Percentiles rank a stretch among this genome's conserved stretches.
Conservation (phyloP, 108 stramenopile genomes). For the Fragilariopsis cylindrus region DNA sequence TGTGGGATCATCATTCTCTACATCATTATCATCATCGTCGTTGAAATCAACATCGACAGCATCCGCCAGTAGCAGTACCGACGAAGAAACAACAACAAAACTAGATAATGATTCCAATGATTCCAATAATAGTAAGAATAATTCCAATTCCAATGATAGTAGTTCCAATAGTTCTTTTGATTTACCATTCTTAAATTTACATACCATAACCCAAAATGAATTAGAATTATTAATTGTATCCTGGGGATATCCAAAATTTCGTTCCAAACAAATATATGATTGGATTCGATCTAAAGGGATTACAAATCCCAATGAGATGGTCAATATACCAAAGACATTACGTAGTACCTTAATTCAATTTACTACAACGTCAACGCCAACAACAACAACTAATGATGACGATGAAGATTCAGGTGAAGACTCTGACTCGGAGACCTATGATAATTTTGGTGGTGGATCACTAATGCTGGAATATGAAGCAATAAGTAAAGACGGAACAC, state of each 20-base stretch:
- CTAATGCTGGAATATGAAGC: constrained; percentile 72
- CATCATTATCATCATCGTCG: no score
- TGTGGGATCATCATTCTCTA: no score
- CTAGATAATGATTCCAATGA: no score
- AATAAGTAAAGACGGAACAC: constrained; percentile 87
- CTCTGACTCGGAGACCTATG: background rate
- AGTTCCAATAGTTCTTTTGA: no score
- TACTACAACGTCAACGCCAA: constrained; percentile 42
- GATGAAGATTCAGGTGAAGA: background rate
- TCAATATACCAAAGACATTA: constrained; percentile 78
- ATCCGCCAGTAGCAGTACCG: no score
- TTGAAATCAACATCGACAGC: no score
- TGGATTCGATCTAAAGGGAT: constrained; percentile 85
- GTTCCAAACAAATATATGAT: constrained; percentile 84
- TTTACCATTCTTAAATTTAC: constrained; percentile 45
- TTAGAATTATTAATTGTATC: constrained; percentile 54
- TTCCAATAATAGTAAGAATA: no score
- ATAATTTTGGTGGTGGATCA: constrained; percentile 29
- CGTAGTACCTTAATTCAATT: constrained; percentile 51
- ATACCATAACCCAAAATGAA: constrained; percentile 57
- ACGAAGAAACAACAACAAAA: no score
- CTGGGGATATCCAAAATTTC: constrained; percentile 77
- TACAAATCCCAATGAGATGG: constrained; percentile 77
- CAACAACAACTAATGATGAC: no score
- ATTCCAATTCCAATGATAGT: no score